Evolutionary conservation across 768 basidiomycete genomes (phyloP).

Genomic region (Agaricus blazei): DNA sequence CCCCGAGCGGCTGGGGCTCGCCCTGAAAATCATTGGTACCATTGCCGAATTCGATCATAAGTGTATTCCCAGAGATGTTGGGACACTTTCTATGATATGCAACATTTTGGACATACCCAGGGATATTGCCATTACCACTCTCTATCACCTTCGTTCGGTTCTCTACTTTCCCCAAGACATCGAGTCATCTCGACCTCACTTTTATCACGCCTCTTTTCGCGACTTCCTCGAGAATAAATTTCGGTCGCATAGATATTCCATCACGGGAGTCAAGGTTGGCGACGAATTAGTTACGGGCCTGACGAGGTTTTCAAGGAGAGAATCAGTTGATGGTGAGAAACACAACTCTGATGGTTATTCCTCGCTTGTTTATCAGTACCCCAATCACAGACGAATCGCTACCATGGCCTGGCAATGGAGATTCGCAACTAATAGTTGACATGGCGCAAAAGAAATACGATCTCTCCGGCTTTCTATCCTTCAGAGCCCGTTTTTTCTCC

Average conservation of each 20-base stretch:
- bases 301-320: too few relatives aligned
- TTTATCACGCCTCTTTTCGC: slow-evolving; percentile 1
- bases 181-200: background rate
- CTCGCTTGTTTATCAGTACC: too few relatives aligned
- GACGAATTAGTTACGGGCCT: too few relatives aligned
- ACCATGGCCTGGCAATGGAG: too few relatives aligned
- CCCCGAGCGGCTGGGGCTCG: background rate
- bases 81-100: background rate
- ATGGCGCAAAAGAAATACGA: too few relatives aligned
- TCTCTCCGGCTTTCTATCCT: too few relatives aligned
- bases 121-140: background rate
- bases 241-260: background rate
- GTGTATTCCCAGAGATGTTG: background rate
- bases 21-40: background rate
- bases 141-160: background rate
- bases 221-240: slow-evolving; percentile 1
- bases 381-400: too few relatives aligned
- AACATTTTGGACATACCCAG: background rate
- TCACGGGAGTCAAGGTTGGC: too few relatives aligned
- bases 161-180: background rate
- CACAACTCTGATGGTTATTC: too few relatives aligned
- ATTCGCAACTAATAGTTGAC: too few relatives aligned
- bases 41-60: background rate
- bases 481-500: too few relatives aligned
- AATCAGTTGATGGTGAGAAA: too few relatives aligned